A percentile compares a stretch with the other conserved stretches of the same genome.
Conservation (phyloP, 2,329 filamentous ascomycete genomes). For the Neofusicoccum laricinum region DNA sequence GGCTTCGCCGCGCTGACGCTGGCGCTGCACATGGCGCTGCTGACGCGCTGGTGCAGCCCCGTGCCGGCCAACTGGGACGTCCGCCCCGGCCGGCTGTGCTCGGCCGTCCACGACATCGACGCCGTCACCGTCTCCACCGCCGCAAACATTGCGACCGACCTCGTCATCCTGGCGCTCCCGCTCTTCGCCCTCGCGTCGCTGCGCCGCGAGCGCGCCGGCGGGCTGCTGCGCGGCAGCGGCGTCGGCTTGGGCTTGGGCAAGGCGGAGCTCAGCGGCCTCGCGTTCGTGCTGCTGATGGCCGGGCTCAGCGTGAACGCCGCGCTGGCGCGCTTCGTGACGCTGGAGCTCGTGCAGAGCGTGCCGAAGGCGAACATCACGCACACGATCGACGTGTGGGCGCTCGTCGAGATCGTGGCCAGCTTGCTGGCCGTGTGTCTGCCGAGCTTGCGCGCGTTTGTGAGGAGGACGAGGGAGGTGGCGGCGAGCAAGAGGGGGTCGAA, state of each 20-base stretch:
- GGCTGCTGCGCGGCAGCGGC: background rate
- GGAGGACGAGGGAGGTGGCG: constrained; percentile 17
- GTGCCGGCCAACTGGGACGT: constrained; percentile 24
- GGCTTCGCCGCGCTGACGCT: constrained; percentile 27
- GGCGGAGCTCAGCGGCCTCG: constrained; percentile 24
- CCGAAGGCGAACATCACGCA: constrained; percentile 29
- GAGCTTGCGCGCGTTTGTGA: constrained; percentile 24
- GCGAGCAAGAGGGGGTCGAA: background rate
- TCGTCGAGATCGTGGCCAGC: constrained; percentile 30
- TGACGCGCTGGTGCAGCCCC: constrained; percentile 30
- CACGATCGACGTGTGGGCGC: constrained; percentile 33
- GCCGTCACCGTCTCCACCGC: constrained; percentile 29
- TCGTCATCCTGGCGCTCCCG: constrained; percentile 29
- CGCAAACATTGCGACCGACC: constrained; percentile 28
- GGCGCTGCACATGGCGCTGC: constrained; percentile 29
- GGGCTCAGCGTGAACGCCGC: constrained; percentile 27
- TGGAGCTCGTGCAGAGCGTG: constrained; percentile 25
- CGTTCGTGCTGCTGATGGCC: constrained; percentile 30
- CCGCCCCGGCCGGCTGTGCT: constrained; percentile 20
- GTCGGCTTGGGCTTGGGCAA: constrained; percentile 17
- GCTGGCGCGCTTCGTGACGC: constrained; percentile 27
- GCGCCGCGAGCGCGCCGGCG: background rate
- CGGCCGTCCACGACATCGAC: constrained; percentile 26
- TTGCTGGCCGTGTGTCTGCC: constrained; percentile 30
- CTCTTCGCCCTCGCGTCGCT: constrained; percentile 24